Evolutionary conservation across 345 rosid genomes (phyloP), one percentile per base, ranked within the genome.

Genomic region (Hirschfeldia incana): DNA sequence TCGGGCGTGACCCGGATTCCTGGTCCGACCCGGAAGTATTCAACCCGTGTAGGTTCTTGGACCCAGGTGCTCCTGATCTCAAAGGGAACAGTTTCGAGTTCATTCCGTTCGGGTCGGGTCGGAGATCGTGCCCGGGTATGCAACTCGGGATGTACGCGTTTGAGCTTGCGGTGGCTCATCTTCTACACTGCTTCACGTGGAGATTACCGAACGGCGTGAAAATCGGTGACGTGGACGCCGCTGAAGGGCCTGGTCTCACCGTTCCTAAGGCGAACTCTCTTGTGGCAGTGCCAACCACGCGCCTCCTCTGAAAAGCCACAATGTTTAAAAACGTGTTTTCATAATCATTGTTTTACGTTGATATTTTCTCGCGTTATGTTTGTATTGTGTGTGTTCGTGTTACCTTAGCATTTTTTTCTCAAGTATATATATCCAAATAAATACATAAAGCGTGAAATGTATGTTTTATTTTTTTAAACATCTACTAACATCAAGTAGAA

Each of bases 101-200:
- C 9, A 74, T 91, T 9, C 97, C 91, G 0, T 90, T 91, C 73
- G 94, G 97, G 69, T 87, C 94, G 29, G 92, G 91, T 77, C 83
- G 94, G 68, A 85, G 94, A 75, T 88, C 94, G 0, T 91, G 97
- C 72, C 97, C 92, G 1, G 97, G 94, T 8, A 91, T 89, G 93
- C 89, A 88, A 77, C 90, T 91, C 2, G 92, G 92, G 64, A 66
- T 88, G 60, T 89, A 89, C 26, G 84, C 87, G 0, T 75, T 91
- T 59, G 94, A 92, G 75, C 76, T 88, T 10, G 84, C 86, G 0
- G 87, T 90, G 58, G 74, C 77, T 21, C 83, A 90, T 78, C 78
- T 90, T 67, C 88, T 92, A 17, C 94, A 90, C 63, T 87, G 89
- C 70, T 92, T 92, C 58, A 77, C 85, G 7, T 92, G 94, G 93